Base-by-base conservation (phyloP, 495 filamentous ascomycete species). In the Aspergillus saccharolyticus region DNA sequence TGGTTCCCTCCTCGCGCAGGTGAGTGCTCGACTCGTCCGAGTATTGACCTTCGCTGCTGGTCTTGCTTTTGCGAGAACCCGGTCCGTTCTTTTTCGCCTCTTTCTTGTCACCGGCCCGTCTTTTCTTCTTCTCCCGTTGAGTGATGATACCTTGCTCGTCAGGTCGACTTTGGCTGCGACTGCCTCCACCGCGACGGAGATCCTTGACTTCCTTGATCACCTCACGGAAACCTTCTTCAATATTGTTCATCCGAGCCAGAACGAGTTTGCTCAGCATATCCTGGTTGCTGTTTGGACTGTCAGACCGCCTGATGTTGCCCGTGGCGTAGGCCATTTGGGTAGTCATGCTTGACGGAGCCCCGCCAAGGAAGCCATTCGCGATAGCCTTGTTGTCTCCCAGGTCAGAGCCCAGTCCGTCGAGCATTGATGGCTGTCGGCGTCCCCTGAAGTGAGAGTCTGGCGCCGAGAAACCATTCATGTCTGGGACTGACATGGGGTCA, bases 191-290 rank as follows among this genome's bases (percentile, higher is more conserved):
- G 7, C 65, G 67, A 0, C 71, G 70, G n/a, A 78, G 66, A 46
- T 85, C 86, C 63, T 88, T 87, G 59, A 95, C 86, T 72, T 96
- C 92, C 54, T 85, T 88, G 54, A 94, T 80, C 21, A 96, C 83
- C 55, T 95, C 89, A 1, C 85, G 82, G 65, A 97, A 88, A 14
- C 80, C 80, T 68, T 92, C 89, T 69, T 97, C 91, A 8, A 97
- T 81, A 28, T 87, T 88, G 60, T 91, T 91, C 87, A 97, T 96
- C 52, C 90, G 79, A 6, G 90, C 89, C n/a, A 96, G 75, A 70
- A 96, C 87, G n/a, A 96, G 73, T 49, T 88, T 83, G 59, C 85
- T 85, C 71, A 96, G 86, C 68, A 85, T 80, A 59, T 86, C 83
- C 61, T 89, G 84, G 10, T 82, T 82, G 20, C 77, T 75, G 25